Base-by-base conservation (phyloP, 192 early-diverging fungal genomes). In the Ambispora gerdemannii region DNA sequence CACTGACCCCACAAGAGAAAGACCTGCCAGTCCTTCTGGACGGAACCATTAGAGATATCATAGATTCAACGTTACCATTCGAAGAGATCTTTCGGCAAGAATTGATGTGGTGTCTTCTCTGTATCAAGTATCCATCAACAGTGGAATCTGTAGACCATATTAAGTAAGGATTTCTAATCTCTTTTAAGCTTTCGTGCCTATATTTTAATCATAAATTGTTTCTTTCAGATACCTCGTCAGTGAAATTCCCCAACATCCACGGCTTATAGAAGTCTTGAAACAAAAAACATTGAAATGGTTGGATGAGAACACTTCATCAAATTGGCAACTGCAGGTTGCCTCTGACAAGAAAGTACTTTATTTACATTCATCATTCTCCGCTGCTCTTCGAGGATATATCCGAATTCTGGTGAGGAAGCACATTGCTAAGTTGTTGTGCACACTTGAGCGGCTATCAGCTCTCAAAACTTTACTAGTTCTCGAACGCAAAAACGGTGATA, bases 361-460 rank as follows among this genome's bases (percentile, higher is more conserved):
- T 32, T 35, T 52, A n/a, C 38, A 63, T 66, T 53, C 53, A 22
- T 72, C 71, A n/a, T 72, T 72, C 34, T 63, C 71, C 4, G 19
- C 30, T 7, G 61, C 71, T 35, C 34, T 52, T 11, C 43, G 50
- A 35, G 31, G 30, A 7, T n/a, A 65, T 49, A 62, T 72, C 50
- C 64, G 62, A 28, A 22, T 36, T 0, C 7, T 72, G 65, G 61
- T 72, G 17, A 47, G 71, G 19, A 52, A 28, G 33, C 70, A 59
- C 0, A 32, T 72, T 31, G 70, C 70, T 34, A 34, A 72, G 33
- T 11, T 72, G 7, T 32, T 72, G 20, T 64, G 28, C 50, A 31
- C 63, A 7, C 43, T 72, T 4, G 61, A 72, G 27, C 35, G 35
- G 34, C 15, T 52, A n/a, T 72, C 36, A 1, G 62, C 63, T n/a